These are phyloP conservation scores for Candida koratica DNA, from an alignment of 805 yeast species.

Conservation along the genomic window DNA sequence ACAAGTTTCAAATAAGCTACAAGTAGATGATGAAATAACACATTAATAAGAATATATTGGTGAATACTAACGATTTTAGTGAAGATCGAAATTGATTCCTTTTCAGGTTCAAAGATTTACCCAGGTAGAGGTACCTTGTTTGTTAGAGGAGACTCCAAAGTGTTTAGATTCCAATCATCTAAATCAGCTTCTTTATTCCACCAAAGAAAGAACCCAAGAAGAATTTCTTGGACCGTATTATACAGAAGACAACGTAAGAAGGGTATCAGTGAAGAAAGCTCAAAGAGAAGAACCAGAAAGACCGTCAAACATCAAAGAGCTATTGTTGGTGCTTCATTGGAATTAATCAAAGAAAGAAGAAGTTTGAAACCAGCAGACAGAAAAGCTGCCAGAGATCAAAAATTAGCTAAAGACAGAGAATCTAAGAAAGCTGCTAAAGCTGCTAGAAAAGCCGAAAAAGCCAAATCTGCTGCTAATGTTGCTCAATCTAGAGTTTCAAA, in stretches of 20 bases:
- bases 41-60: too few species aligned
- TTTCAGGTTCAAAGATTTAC: constrained; percentile 99
- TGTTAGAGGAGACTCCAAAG: constrained; percentile 99
- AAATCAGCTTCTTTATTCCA: constrained; percentile 97
- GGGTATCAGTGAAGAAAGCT: constrained; percentile 97
- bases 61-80: constrained; percentile 47
- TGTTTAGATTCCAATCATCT: constrained; percentile 98
- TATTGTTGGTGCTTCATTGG: constrained; percentile 98
- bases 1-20: too few species aligned
- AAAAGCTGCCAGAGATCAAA: constrained; percentile 94
- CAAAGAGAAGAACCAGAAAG: constrained; percentile 97
- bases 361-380: constrained; percentile 93
- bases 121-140: constrained; percentile 99
- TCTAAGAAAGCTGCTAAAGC: constrained; percentile 89
- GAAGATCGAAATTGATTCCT: constrained; percentile 99
- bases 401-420: constrained; percentile 78
- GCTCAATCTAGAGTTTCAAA: constrained; percentile 71
- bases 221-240: constrained; percentile 98
- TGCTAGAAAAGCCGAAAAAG: constrained; percentile 92
- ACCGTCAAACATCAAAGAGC: constrained; percentile 98
- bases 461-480: constrained; percentile 72
- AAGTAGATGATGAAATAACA: too few species aligned
- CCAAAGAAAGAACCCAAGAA: constrained; percentile 99
- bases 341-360: constrained; percentile 97
- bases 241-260: constrained; percentile 99